Percentiles rank a stretch among this genome's conserved stretches.
Evolutionary conservation across 2,329 filamentous ascomycete species (phyloP).

Genomic region (Pyricularia sp.): DNA sequence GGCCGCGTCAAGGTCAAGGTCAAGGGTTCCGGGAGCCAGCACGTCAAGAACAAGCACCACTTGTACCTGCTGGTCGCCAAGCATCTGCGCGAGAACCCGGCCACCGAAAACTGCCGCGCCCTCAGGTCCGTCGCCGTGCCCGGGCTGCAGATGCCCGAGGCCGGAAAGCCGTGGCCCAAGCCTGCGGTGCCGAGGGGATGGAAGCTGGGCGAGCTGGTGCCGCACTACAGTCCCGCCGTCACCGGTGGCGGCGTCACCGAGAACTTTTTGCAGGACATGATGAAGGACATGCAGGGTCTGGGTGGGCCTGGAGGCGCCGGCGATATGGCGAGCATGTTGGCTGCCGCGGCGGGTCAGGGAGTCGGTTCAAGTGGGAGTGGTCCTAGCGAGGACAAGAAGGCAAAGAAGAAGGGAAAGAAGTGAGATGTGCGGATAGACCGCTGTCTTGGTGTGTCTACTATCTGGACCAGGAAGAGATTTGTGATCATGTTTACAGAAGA

Average conservation of each 20-base stretch:
- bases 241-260: slow-evolving; percentile 89
- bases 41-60: slow-evolving; percentile 67
- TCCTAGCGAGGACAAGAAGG: slow-evolving; percentile 15
- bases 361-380: slow-evolving; percentile 16
- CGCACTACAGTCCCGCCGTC: slow-evolving; percentile 77
- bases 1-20: slow-evolving; percentile 74
- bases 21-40: slow-evolving; percentile 26
- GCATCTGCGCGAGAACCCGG: slow-evolving; percentile 67
- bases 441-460: not conserved
- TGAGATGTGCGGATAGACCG: not conserved
- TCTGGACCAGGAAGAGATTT: not conserved
- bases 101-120: slow-evolving; percentile 53
- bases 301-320: slow-evolving; percentile 30
- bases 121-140: slow-evolving; percentile 55
- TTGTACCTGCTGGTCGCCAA: slow-evolving; percentile 69
- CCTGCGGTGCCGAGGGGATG: slow-evolving; percentile 73
- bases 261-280: slow-evolving; percentile 91
- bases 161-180: slow-evolving; percentile 54
- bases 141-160: slow-evolving; percentile 54
- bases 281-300: slow-evolving; percentile 68
- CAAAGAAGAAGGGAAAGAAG: slow-evolving; percentile 12
- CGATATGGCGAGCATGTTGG: slow-evolving; percentile 19
- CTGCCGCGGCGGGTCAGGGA: slow-evolving; percentile 11
- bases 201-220: slow-evolving; percentile 77
- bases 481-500: not conserved